Percentiles rank a stretch among this genome's conserved stretches.
phyloP scores from a whole-genome alignment of 2,329 filamentous ascomycete genomes.

The Myriosclerotinia curreyana region DNA sequence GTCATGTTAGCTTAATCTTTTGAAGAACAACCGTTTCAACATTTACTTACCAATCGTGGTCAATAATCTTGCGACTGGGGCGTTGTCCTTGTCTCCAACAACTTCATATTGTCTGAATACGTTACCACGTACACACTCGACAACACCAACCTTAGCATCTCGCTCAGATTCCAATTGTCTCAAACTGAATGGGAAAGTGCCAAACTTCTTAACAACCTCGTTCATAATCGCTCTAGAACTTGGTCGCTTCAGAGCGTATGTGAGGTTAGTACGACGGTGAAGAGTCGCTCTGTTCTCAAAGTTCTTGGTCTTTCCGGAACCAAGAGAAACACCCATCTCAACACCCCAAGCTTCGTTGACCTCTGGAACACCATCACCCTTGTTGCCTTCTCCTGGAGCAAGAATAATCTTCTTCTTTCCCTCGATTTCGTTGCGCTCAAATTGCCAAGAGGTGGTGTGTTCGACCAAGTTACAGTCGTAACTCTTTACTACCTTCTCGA shows the following conservation, averaged over 20 bases:
- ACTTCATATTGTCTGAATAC: conserved; percentile 96
- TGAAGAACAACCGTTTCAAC: neutral
- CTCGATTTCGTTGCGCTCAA: conserved; percentile 97
- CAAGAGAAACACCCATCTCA: conserved; percentile 88
- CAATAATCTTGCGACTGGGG: conserved; percentile 80
- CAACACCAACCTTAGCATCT: conserved; percentile 89
- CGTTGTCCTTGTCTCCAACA: conserved; percentile 85
- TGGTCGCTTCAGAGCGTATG: conserved; percentile 89
- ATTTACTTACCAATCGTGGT: conserved; percentile 80
- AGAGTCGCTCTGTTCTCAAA: conserved; percentile 85
- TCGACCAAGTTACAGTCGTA: conserved; percentile 94
- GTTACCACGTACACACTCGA: conserved; percentile 91
- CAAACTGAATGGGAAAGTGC: conserved; percentile 95
- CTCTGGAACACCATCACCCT: conserved; percentile 86
- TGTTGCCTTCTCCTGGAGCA: conserved; percentile 77
- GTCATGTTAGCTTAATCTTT: conserved; percentile 33
- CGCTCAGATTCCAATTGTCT: conserved; percentile 96
- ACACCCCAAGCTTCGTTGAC: conserved; percentile 96
- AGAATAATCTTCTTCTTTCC: conserved; percentile 94
- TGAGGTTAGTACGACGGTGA: conserved; percentile 87
- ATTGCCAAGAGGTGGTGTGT: conserved; percentile 96
- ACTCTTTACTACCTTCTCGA: conserved; percentile 87
- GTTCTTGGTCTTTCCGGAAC: conserved; percentile 91
- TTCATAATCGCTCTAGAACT: conserved; percentile 90
- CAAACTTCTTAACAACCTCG: conserved; percentile 96